Base-by-base conservation (phyloP, 768 basidiomycete species). In the Grammothele lineata region DNA sequence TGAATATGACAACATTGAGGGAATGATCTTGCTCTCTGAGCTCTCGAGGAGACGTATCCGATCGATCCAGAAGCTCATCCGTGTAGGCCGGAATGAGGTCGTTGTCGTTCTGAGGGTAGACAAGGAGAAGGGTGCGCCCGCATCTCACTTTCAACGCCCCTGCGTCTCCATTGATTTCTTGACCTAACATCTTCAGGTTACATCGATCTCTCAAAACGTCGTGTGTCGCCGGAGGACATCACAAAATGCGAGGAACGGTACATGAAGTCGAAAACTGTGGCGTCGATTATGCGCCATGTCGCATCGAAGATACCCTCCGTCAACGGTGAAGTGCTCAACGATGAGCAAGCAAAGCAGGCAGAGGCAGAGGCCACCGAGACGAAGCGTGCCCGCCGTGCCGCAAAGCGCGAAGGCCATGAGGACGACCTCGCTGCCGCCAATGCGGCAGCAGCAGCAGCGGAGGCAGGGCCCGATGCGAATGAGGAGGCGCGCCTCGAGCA, bases 21-120 rank as follows among this genome's bases (percentile, higher is more conserved):
- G 96, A 56, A 99, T 99, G 96, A 99, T 99, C 57, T 71, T 98
- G 11, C 83, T 99, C n/a, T 96, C 96, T 2, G 96, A 98, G 65
- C 84, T 99, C 2, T 98, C 94, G 4, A 73, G 96, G 59, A 77
- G 96, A 60, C 95, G 95, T 61, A 99, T 99, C 60, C 71, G 95
- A 57, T 94, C 91, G 6, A 96, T 99, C 24, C 95, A 98, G 67
- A 99, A 98, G 66, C 80, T 99, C 48, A 99, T 99, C 65, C 77
- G 94, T 27, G 92, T 98, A 7, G 96, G 96, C 18, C 78, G 96
- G 59, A 99, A 99, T 66, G 95, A 98, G 64, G 95, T 97, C 52
- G 96, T 98, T 50, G 94, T 99, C 54, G 96, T 97, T 0, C 81
- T 98, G 45, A 77, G 96, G 54, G 95, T 99, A 21, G 96, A 99